These are phyloP conservation scores for Tremella yokohamensis DNA, from an alignment of 768 basidiomycete species.

Conservation along the genomic window DNA sequence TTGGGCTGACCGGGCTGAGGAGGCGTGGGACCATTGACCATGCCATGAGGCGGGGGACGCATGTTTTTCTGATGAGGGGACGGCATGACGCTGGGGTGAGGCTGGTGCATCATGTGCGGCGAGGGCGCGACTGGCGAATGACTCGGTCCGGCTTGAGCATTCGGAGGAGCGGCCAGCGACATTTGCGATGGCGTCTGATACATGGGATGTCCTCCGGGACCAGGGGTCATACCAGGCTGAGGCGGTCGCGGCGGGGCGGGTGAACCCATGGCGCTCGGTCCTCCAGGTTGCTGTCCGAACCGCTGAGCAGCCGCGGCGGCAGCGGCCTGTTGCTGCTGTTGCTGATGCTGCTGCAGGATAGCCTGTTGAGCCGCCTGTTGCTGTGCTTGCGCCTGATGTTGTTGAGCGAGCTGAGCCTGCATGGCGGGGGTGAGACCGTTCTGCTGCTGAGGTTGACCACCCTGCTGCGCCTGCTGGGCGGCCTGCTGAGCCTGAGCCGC, in stretches of 20 bases:
- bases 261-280: background rate
- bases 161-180: slow-evolving; percentile 22
- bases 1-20: slow-evolving; percentile 10
- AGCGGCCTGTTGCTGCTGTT: slow-evolving; percentile 8
- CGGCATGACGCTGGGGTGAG: slow-evolving; percentile 31
- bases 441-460: slow-evolving; percentile 28
- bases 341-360: slow-evolving; percentile 23
- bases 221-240: slow-evolving; percentile 11
- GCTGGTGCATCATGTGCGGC: slow-evolving; percentile 41
- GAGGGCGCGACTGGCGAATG: slow-evolving; percentile 34
- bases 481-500: slow-evolving; percentile 13
- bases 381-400: slow-evolving; percentile 26
- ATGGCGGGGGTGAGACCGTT: slow-evolving; percentile 24
- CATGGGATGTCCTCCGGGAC: slow-evolving; percentile 30
- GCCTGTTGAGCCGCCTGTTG: slow-evolving; percentile 26
- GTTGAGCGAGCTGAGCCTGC: slow-evolving; percentile 38
- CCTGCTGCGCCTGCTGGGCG: slow-evolving; percentile 7
- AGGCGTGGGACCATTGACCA: slow-evolving; percentile 18
- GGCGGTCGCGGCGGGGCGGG: slow-evolving; percentile 17
- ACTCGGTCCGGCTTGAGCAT: slow-evolving; percentile 31
- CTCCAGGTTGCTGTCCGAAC: slow-evolving; percentile 26
- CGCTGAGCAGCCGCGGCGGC: slow-evolving; percentile 19
- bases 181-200: slow-evolving; percentile 20
- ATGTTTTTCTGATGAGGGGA: slow-evolving; percentile 39
- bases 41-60: slow-evolving; percentile 34